phyloP scores from a whole-genome alignment of 2,329 filamentous ascomycete genomes.

The Aspergillus fumigatiaffinis region DNA sequence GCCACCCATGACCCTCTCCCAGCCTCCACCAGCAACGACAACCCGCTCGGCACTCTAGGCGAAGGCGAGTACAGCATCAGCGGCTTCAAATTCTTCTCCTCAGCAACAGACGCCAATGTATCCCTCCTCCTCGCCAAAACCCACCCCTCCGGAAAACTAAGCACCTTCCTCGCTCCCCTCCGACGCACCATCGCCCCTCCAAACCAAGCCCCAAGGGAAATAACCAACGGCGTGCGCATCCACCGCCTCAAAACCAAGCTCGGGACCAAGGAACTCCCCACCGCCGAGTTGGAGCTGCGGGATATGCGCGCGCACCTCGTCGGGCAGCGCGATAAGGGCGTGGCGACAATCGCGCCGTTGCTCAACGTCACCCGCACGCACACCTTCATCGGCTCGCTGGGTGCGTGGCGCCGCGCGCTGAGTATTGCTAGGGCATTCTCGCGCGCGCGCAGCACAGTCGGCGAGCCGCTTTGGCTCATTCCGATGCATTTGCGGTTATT shows the following conservation, averaged over 20 bases:
- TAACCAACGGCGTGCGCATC: slow-evolving; percentile 62
- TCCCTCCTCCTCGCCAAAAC: slow-evolving; percentile 61
- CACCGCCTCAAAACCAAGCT: slow-evolving; percentile 69
- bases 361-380: slow-evolving; percentile 60
- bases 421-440: slow-evolving; percentile 42
- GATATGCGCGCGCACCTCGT: slow-evolving; percentile 64
- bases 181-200: slow-evolving; percentile 32
- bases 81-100: slow-evolving; percentile 71
- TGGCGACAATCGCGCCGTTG: slow-evolving; percentile 64
- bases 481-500: slow-evolving; percentile 40
- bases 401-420: slow-evolving; percentile 37
- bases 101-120: slow-evolving; percentile 63
- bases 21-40: neutral
- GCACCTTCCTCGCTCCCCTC: slow-evolving; percentile 64
- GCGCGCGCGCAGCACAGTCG: slow-evolving; percentile 34
- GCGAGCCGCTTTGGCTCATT: slow-evolving; percentile 36
- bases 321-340: slow-evolving; percentile 62
- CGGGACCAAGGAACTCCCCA: slow-evolving; percentile 66
- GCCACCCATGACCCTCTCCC: slow-evolving; percentile 24
- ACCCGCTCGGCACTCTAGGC: slow-evolving; percentile 5
- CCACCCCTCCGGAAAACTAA: slow-evolving; percentile 49
- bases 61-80: slow-evolving; percentile 44
- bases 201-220: slow-evolving; percentile 28
- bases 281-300: slow-evolving; percentile 65
- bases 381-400: slow-evolving; percentile 37